These are phyloP conservation scores for Sclerotinia minor DNA, from an alignment of 2,329 filamentous ascomycete species.

Conservation along the genomic window DNA sequence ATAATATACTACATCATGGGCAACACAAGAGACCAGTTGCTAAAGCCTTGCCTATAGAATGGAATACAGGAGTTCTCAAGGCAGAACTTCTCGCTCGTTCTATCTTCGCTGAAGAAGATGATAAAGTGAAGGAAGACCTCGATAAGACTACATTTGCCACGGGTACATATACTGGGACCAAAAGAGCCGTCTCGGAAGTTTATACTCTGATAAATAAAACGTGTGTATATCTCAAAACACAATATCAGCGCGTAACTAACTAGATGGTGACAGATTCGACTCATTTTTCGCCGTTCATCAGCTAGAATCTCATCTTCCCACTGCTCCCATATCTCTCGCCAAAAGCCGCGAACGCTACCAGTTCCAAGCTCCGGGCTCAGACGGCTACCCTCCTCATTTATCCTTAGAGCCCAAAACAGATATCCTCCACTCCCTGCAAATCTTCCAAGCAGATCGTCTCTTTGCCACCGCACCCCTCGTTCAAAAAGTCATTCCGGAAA, in stretches of 20 bases:
- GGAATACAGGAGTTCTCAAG: conserved; percentile 23
- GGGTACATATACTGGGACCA: conserved; percentile 19
- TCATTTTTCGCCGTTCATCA: conserved; percentile 22
- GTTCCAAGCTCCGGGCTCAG: conserved; percentile 19
- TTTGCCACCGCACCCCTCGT: conserved; percentile 14
- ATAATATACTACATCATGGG: conserved; percentile 16
- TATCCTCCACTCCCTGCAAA: conserved; percentile 8
- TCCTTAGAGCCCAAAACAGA: conserved; percentile 13
- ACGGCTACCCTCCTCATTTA: conserved; percentile 18
- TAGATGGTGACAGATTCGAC: neutral
- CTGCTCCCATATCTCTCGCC: neutral
- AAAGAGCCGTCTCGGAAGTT: conserved; percentile 22
- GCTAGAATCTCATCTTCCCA: conserved; percentile 15
- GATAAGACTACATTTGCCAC: conserved; percentile 1
- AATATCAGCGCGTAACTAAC: neutral
- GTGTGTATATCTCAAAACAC: neutral
- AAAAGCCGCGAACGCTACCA: conserved; percentile 19
- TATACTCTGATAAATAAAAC: conserved; percentile 15
- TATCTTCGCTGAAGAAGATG: conserved; percentile 13
- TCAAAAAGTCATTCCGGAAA: conserved; percentile 15
- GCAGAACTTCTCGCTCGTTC: conserved; percentile 18
- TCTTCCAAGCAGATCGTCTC: conserved; percentile 19
- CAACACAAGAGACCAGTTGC: neutral
- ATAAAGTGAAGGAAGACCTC: neutral
- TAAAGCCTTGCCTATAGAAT: conserved; percentile 1